These are phyloP conservation scores for Coniochaeta sp. DNA, from an alignment of 2,329 filamentous ascomycete species.

Conservation along the genomic window DNA sequence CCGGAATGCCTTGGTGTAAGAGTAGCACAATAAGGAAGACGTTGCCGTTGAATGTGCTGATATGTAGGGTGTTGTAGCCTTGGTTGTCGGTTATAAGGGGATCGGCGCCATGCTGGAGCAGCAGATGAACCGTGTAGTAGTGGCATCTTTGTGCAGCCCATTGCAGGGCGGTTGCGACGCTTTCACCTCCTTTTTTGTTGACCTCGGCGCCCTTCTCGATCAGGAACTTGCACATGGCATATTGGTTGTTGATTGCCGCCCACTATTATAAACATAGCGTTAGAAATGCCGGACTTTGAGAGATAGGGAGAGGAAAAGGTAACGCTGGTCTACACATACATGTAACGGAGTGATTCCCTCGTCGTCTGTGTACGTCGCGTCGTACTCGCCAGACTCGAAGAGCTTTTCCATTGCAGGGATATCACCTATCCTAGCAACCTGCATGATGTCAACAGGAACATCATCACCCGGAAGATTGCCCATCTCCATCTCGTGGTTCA, in stretches of 20 bases:
- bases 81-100: constrained; percentile 87
- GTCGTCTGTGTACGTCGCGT: constrained; percentile 77
- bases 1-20: constrained; percentile 89
- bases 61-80: constrained; percentile 96
- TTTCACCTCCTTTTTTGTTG: constrained; percentile 93
- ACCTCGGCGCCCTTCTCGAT: constrained; percentile 79
- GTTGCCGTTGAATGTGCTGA: constrained; percentile 95
- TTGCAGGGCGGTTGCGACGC: constrained; percentile 85
- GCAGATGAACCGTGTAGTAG: constrained; percentile 91
- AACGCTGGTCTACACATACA: constrained; percentile 42
- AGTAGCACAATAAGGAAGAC: constrained; percentile 82
- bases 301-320: constrained; percentile 11
- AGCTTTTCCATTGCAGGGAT: constrained; percentile 81
- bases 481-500: constrained; percentile 52
- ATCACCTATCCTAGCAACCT: constrained; percentile 83
- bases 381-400: constrained; percentile 74
- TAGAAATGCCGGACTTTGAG: background rate
- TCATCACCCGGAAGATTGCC: constrained; percentile 36
- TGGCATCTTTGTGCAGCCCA: constrained; percentile 97
- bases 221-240: constrained; percentile 93
- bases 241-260: constrained; percentile 98
- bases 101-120: constrained; percentile 87
- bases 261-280: constrained; percentile 51
- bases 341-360: constrained; percentile 95
- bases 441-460: constrained; percentile 81